Evolutionary conservation across 2,329 filamentous ascomycete species (phyloP), one percentile per base, ranked within the genome.

Genomic region (Teratosphaeria pseudoeucalypti): DNA sequence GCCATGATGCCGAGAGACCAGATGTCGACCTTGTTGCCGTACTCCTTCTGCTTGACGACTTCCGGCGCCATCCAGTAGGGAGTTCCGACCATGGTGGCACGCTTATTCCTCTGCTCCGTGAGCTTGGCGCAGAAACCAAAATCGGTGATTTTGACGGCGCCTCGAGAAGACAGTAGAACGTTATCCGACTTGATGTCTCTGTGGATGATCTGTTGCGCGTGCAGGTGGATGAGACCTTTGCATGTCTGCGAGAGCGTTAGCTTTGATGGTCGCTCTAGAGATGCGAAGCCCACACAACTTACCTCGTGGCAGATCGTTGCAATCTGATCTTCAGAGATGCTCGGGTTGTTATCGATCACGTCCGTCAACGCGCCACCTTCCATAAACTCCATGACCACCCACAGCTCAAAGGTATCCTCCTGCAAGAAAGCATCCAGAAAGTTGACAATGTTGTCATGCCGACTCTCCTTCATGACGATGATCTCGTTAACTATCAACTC

Each of bases 381-480:
- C 94, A 99, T 99, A 71, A 92, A 99, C 78, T 99, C 94, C 94
- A 99, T 96, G 57, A 99, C 92, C 11, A 99, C 91, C 94, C 94
- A 99, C n/a, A 99, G 82, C 74, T 99, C 94, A 58, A 89, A 84
- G 69, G 89, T 91, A 74, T 94, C 92, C 74, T 96, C 95, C 70
- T 94, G 89, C 71, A 99, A 78, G 80, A 97, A 99, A 3, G 92
- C 92, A 68, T 99, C 94, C 37, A 99, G 79, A 78, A 96, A 99
- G 77, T 99, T 99, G 76, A 99, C 94, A 79, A 99, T 99, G 76
- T 99, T 99, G 62, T 88, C 87, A 75, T 99, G 94, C 73, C 92
- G 89, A 79, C 90, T 96, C 77, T 99, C 94, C 79, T 97, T 96
- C 94, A 99, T 99, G 61, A 99, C 94, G 78, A 99, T 95, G 71